These are phyloP conservation scores for Chaetoscypha palmicola DNA, from an alignment of 2,329 filamentous ascomycete species.

Conservation along the genomic window DNA sequence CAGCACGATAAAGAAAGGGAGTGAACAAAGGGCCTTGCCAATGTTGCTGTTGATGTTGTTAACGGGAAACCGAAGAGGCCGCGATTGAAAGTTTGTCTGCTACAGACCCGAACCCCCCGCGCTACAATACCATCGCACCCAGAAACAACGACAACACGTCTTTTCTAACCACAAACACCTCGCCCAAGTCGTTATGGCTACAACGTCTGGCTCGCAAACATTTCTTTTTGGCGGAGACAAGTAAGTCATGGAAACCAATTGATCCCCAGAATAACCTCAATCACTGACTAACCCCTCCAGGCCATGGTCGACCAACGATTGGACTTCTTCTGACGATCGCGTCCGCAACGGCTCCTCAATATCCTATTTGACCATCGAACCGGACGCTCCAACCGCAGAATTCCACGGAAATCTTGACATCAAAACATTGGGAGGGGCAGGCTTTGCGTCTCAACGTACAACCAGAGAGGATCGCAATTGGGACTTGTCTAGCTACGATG, in stretches of 20 bases:
- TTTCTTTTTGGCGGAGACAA: conserved; percentile 25
- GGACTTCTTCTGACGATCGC: conserved; percentile 66
- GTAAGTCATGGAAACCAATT: conserved; percentile 15
- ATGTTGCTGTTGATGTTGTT: neutral
- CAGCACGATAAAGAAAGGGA: no score
- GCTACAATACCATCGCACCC: no score
- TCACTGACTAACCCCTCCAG: conserved; percentile 32
- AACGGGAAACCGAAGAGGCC: neutral
- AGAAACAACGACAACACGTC: no score
- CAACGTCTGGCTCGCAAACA: no score
- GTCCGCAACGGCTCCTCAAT: conserved; percentile 67
- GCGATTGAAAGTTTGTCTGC: no score
- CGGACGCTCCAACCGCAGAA: conserved; percentile 37
- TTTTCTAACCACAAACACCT: no score
- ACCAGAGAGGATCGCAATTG: conserved; percentile 48
- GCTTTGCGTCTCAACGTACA: conserved; percentile 74
- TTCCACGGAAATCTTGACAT: conserved; percentile 66
- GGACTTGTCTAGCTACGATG: conserved; percentile 58
- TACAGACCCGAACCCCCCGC: no score
- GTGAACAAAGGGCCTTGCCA: no score
- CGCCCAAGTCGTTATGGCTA: no score
- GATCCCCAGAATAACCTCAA: neutral
- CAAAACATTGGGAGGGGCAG: conserved; percentile 67
- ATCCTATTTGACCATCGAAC: conserved; percentile 40
- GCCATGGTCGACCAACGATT: conserved; percentile 52